phyloP scores from a whole-genome alignment of 768 basidiomycete species.

The Pulveroboletus ravenelii region DNA sequence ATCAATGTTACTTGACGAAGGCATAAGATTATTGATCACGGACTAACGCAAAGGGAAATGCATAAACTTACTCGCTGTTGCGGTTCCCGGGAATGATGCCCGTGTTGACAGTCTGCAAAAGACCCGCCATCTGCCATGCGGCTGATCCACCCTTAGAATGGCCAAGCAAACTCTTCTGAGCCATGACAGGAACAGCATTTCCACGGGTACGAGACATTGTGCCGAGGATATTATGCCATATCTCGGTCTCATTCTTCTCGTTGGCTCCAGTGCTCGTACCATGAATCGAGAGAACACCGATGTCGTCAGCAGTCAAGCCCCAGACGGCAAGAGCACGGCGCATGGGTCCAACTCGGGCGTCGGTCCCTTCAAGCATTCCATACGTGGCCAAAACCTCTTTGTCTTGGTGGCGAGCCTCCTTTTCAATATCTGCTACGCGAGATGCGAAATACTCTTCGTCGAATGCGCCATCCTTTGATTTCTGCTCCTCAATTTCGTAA shows the following conservation, averaged over 20 bases:
- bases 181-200: constrained; percentile 95
- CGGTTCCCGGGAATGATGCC: constrained; percentile 94
- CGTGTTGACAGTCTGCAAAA: constrained; percentile 77
- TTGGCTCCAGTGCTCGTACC: constrained; percentile 87
- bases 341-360: constrained; percentile 83
- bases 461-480: constrained; percentile 44
- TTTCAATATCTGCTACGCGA: constrained; percentile 80
- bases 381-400: constrained; percentile 89
- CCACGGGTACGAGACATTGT: constrained; percentile 84
- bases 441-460: constrained; percentile 70
- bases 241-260: constrained; percentile 96
- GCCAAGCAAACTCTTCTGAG: constrained; percentile 95
- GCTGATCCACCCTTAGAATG: constrained; percentile 99
- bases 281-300: constrained; percentile 86
- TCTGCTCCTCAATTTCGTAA: constrained; percentile 66
- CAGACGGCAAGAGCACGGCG: constrained; percentile 95
- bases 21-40: constrained; percentile 1
- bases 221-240: constrained; percentile 95
- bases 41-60: neutral
- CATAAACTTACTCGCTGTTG: constrained; percentile 80
- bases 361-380: constrained; percentile 89
- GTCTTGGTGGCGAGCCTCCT: constrained; percentile 88
- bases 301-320: constrained; percentile 90
- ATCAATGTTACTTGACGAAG: constrained; percentile 74
- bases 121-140: constrained; percentile 93